Evolutionary conservation across 2,329 filamentous ascomycete species (phyloP), one percentile per base, ranked within the genome.

Genomic region (Macrophomina tecta): DNA sequence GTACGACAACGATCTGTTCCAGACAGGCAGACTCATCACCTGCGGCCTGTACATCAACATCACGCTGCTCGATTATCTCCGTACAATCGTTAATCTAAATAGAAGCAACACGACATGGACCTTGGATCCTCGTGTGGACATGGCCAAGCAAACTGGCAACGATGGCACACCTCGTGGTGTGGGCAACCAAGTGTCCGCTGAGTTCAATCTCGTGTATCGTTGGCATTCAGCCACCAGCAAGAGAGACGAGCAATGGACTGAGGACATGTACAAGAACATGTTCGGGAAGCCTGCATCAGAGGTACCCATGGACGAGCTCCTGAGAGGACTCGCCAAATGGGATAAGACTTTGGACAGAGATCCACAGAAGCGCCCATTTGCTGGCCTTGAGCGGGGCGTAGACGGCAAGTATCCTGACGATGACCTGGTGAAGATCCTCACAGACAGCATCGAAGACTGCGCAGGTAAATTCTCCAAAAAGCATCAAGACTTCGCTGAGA

Each of bases 201-300:
- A 96, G 79, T 96, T 96, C 82, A 95, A 94, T 74, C 84, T 96
- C 9, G 89, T 91, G 72, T 96, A 96, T 77, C 86, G 92, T 70
- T 95, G 92, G 91, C 92, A 95, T 81, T 92, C 91, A 6, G 89
- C 90, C 70, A 91, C 94, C 71, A 85, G 84, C 64, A 85, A 87
- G 66, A 88, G 86, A 70, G 92, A 96, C 72, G 92, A 94, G 72
- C 82, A 87, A 69, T 96, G 91, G 91, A 89, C 91, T 60, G 86
- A 91, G 70, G 81, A 89, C 8, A 65, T 73, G 56, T 69, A 68
- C 32, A 64, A 67, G 32, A 30, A 69, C n/a, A 70, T 71, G 66
- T 71, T 73, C 64, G 69, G 68, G 56, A 88, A 89, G 74, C 82
- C 86, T 11, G 81, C 83, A 0, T 76, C 81, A 1, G 78, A 86